These are phyloP conservation scores for Teratosphaeria nubilosa DNA, from an alignment of 2,329 filamentous ascomycete species.

Conservation along the genomic window DNA sequence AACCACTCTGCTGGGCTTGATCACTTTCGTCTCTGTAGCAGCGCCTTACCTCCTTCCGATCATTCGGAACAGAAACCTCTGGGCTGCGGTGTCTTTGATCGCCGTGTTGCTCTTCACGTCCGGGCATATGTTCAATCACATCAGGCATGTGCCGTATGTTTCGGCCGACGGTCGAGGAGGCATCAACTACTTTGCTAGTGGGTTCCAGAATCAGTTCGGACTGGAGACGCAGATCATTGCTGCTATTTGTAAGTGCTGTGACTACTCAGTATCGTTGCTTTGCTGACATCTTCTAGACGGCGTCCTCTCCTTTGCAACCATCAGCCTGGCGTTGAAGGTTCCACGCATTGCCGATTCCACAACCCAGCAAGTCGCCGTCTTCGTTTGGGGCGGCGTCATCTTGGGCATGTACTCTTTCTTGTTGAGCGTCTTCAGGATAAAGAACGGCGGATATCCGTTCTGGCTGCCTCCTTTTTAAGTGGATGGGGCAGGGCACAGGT, in stretches of 20 bases:
- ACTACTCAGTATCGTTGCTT: constrained; percentile 1
- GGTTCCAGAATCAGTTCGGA: constrained; percentile 89
- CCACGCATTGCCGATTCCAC: constrained; percentile 73
- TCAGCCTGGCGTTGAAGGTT: constrained; percentile 83
- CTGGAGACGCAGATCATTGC: constrained; percentile 93
- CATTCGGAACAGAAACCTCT: constrained; percentile 82
- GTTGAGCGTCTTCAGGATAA: constrained; percentile 83
- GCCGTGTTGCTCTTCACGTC: constrained; percentile 85
- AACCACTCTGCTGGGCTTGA: constrained; percentile 57
- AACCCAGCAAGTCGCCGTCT: constrained; percentile 68
- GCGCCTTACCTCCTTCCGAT: constrained; percentile 73
- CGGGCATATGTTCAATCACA: constrained; percentile 99
- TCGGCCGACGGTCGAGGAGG: constrained; percentile 74
- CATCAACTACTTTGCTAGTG: constrained; percentile 78
- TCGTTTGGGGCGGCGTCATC: constrained; percentile 68
- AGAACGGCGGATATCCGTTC: constrained; percentile 94
- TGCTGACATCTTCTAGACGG: constrained; percentile 44
- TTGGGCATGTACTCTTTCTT: constrained; percentile 88
- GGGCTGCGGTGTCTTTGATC: constrained; percentile 84
- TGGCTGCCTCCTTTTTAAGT: constrained; percentile 75
- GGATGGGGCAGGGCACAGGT: neutral
- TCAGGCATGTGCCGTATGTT: constrained; percentile 90
- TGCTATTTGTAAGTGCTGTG: constrained; percentile 65
- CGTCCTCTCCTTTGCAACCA: constrained; percentile 77
- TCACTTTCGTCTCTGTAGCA: constrained; percentile 60